A percentile compares a stretch with the other conserved stretches of the same genome.
Evolutionary conservation across 306 rosid genomes (phyloP).

Genomic region (Cucurbita maxima): DNA sequence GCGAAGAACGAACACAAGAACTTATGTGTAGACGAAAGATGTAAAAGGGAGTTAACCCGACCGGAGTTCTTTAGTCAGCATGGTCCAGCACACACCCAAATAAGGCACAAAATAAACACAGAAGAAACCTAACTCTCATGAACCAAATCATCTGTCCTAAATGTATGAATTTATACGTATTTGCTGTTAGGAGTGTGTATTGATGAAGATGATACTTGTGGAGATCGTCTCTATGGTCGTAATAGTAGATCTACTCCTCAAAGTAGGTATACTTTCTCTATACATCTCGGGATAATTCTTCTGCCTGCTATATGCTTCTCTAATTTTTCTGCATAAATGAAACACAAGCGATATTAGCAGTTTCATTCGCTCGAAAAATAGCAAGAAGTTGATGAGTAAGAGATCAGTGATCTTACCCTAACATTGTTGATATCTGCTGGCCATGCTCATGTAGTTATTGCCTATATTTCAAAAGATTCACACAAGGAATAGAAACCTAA

Average conservation of each 20-base stretch:
- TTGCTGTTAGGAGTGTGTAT: constrained; percentile 92
- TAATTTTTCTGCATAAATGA: constrained; percentile 39
- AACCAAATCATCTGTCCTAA: constrained; percentile 39
- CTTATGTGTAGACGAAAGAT: constrained; percentile 5
- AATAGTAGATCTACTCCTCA: constrained; percentile 50
- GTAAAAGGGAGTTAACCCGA: constrained; percentile 10
- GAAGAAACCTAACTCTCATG: constrained; percentile 26
- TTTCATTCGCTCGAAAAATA: neutral
- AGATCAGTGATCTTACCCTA: constrained; percentile 36
- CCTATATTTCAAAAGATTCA: constrained; percentile 42
- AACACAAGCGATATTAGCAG: neutral
- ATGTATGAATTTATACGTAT: constrained; percentile 52
- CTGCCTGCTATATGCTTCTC: constrained; percentile 58
- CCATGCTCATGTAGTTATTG: constrained; percentile 34
- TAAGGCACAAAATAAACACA: constrained; percentile 14
- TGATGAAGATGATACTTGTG: constrained; percentile 28
- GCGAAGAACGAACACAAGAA: neutral
- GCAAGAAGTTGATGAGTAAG: neutral
- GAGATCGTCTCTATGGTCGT: constrained; percentile 44
- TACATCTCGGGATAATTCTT: constrained; percentile 54
- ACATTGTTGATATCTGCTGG: constrained; percentile 34
- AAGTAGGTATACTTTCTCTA: constrained; percentile 71
- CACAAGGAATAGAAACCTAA: constrained; percentile 18
- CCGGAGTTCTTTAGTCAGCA: constrained; percentile 29
- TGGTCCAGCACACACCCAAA: constrained; percentile 34